These are phyloP conservation scores for Apocynum venetum DNA, from an alignment of 257 asterid species.

Conservation along the genomic window DNA sequence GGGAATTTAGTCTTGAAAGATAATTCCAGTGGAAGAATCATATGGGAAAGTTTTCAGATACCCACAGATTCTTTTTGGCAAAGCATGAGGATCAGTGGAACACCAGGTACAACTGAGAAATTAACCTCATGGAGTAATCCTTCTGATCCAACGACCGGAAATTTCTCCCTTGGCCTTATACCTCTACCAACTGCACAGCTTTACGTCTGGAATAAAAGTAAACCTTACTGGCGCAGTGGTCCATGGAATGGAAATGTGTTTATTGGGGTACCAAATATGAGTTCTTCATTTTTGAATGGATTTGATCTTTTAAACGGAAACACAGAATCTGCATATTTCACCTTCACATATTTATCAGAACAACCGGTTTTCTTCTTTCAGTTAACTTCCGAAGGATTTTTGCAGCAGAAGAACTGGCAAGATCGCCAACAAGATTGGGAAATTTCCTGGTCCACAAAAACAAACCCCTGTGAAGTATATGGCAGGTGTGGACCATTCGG, in stretches of 20 bases:
- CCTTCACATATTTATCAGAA: not conserved
- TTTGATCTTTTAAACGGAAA: not conserved
- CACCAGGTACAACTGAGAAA: not conserved
- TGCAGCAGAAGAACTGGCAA: not conserved
- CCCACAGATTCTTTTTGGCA: conserved; percentile 34
- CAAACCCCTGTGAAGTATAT: conserved; percentile 8
- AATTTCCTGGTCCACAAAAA: not conserved
- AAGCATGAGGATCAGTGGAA: conserved; percentile 29
- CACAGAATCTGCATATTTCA: conserved; percentile 4
- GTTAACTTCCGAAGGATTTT: conserved; percentile 15
- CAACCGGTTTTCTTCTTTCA: not conserved
- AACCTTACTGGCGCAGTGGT: conserved; percentile 47
- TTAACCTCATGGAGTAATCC: conserved; percentile 39
- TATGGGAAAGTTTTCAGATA: conserved; percentile 51
- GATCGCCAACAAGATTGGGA: conserved; percentile 7
- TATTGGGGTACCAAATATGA: conserved; percentile 10
- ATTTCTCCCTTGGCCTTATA: conserved; percentile 29
- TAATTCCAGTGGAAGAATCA: not conserved
- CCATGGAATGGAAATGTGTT: conserved; percentile 29
- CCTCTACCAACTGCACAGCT: conserved; percentile 28
- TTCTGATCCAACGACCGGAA: conserved; percentile 43
- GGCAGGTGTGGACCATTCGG: conserved; percentile 52
- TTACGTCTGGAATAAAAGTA: conserved; percentile 30
- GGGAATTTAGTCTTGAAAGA: conserved; percentile 49
- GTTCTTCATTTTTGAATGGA: conserved; percentile 1